A percentile compares a stretch with the other conserved stretches of the same genome.
These are phyloP conservation scores for Aphanomyces invadans DNA, from an alignment of 352 stramenopile genomes.

Conservation along the genomic window DNA sequence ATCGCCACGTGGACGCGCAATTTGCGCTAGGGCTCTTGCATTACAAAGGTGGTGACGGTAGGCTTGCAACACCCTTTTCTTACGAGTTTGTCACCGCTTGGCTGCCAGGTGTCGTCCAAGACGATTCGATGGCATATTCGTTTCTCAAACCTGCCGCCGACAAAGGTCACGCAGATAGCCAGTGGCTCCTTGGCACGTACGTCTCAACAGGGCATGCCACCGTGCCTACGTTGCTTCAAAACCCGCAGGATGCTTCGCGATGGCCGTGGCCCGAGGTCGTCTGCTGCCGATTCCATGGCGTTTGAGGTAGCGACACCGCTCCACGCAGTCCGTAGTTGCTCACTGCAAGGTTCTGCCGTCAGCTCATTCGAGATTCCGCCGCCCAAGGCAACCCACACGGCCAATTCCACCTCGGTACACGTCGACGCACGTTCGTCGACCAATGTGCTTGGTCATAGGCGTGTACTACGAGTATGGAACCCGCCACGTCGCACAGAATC, in stretches of 20 bases:
- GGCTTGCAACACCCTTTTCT: not conserved
- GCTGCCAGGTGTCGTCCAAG: not conserved
- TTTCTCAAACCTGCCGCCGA: not conserved
- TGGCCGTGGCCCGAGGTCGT: not conserved
- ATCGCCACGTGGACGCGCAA: constrained; percentile 9
- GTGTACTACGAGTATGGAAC: constrained; percentile 1
- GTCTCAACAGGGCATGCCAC: too few relatives aligned
- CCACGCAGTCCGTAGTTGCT: too few relatives aligned
- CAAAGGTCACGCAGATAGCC: constrained; percentile 3
- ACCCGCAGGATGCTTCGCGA: constrained; percentile 11
- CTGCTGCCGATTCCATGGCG: not conserved
- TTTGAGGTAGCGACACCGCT: not conserved
- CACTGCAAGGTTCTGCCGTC: too few relatives aligned
- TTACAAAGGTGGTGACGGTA: constrained; percentile 6
- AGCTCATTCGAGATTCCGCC: constrained; percentile 12
- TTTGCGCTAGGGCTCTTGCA: constrained; percentile 10
- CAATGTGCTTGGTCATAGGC: too few relatives aligned
- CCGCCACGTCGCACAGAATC: not conserved
- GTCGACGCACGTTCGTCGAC: too few relatives aligned
- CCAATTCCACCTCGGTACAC: constrained; percentile 17
- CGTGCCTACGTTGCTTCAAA: too few relatives aligned
- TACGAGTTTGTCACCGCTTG: not conserved
- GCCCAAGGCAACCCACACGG: constrained; percentile 12
- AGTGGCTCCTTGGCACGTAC: constrained; percentile 21
- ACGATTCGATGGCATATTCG: constrained; percentile 8